These are phyloP conservation scores for Penicillium brevicompactum DNA, from an alignment of 2,329 filamentous ascomycete genomes.

Conservation along the genomic window DNA sequence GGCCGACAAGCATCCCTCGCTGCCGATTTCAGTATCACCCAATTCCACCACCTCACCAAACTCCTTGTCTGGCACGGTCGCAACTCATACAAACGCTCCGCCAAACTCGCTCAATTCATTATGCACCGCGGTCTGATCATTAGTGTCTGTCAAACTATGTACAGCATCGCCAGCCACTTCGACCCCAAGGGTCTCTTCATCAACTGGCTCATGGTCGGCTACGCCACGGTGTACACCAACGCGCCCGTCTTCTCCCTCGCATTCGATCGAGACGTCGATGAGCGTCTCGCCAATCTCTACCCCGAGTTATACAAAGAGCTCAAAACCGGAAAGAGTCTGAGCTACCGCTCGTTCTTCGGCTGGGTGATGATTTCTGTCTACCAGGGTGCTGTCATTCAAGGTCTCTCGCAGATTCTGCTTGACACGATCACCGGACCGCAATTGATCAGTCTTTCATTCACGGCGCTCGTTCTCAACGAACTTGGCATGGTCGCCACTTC, in stretches of 20 bases:
- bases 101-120: conserved; percentile 95
- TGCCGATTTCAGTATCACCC: conserved; percentile 93
- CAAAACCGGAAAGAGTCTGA: conserved; percentile 82
- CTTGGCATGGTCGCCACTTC: conserved; percentile 96
- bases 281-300: conserved; percentile 89
- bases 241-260: conserved; percentile 90
- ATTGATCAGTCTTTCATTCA: conserved; percentile 92
- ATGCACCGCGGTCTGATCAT: conserved; percentile 97
- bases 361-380: conserved; percentile 97
- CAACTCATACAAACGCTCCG: conserved; percentile 94
- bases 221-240: conserved; percentile 95
- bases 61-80: conserved; percentile 98
- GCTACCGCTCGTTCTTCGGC: conserved; percentile 92
- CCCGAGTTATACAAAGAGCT: conserved; percentile 97
- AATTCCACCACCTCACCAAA: conserved; percentile 94
- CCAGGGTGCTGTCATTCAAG: conserved; percentile 93
- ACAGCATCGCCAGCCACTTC: conserved; percentile 88
- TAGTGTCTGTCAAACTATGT: conserved; percentile 94
- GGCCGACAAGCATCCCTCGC: conserved; percentile 91
- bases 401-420: conserved; percentile 85
- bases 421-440: conserved; percentile 65
- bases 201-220: conserved; percentile 96
- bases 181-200: conserved; percentile 93
- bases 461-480: conserved; percentile 89
- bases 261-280: conserved; percentile 92